Evolutionary conservation across 2,329 filamentous ascomycete genomes (phyloP), one percentile per base, ranked within the genome.

Genomic region (Fusarium sp.): DNA sequence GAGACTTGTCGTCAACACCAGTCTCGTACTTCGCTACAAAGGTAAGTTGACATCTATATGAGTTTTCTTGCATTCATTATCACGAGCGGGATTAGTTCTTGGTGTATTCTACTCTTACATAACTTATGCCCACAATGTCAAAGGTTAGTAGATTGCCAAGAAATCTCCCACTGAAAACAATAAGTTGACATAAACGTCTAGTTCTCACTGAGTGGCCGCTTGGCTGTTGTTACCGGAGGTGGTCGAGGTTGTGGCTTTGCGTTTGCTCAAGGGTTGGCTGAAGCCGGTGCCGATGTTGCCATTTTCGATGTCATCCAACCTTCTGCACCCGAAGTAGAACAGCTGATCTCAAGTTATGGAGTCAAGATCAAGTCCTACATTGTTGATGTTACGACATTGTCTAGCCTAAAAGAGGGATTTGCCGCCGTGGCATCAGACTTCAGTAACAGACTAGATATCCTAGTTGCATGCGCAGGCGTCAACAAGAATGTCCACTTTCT

Each of bases 161-260:
- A 21, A 35, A n/a, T 13, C 1, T 16, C 4, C 20, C 39, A 8
- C 16, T 35, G 7, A 5, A n/a, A 12, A 11, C 16, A 8, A 8
- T 5, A 9, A 11, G 8, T 24, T 28, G 10, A 48, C 23, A 16
- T n/a, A 16, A 35, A 8, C 18, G 3, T 8, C 15, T 24, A 54
- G 83, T 85, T 86, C 64, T 84, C 82, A 1, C 74, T 87, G 7
- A 79, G 82, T 63, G 84, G 83, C 20, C 82, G 84, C 28, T 76
- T 80, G 31, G 80, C 77, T 60, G 77, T 82, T 50, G 77, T 82
- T 46, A 82, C 78, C 69, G 86, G 88, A 42, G 88, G 83, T 13
- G 88, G 85, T 7, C 85, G 85, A 13, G 89, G 89, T 1, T 91
- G 90, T 71, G 89, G 89, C 38, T 85, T 84, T 44, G 87, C 84